Evolutionary conservation across 2,329 filamentous ascomycete genomes (phyloP).

Genomic region (Talaromyces rugulosus): DNA sequence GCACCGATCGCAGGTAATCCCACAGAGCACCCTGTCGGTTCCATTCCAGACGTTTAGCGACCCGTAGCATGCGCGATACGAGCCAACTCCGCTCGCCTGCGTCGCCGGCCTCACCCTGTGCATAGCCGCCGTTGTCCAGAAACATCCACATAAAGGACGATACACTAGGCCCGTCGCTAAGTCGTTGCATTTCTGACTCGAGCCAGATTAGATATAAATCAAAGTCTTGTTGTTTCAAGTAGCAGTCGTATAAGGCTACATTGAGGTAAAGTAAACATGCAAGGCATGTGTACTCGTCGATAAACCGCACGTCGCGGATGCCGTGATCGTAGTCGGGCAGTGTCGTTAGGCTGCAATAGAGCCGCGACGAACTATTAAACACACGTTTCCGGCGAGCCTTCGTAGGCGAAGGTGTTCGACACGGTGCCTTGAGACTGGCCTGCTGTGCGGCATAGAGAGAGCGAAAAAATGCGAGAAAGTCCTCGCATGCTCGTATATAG

Average conservation of each 20-base stretch:
- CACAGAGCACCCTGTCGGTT: constrained; percentile 24
- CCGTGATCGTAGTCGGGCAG: constrained; percentile 29
- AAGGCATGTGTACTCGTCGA: constrained; percentile 30
- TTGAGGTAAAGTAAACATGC: constrained; percentile 28
- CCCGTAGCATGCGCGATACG: constrained; percentile 28
- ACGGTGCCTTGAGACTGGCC: constrained; percentile 16
- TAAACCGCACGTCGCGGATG: constrained; percentile 28
- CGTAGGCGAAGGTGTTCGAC: constrained; percentile 5
- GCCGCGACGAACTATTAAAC: constrained; percentile 20
- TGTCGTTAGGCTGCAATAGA: constrained; percentile 25
- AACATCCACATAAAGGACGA: constrained; percentile 29
- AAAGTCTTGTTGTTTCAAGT: constrained; percentile 21
- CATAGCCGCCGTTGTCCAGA: constrained; percentile 25
- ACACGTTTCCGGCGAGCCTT: constrained; percentile 13
- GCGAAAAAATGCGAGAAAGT: constrained; percentile 28
- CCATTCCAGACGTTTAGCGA: constrained; percentile 29
- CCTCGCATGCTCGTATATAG: constrained; percentile 25
- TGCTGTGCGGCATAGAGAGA: constrained; percentile 22
- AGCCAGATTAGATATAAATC: constrained; percentile 27
- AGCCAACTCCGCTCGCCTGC: constrained; percentile 27
- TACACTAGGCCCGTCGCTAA: constrained; percentile 26
- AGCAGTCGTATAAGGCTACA: constrained; percentile 25
- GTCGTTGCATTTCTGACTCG: constrained; percentile 19
- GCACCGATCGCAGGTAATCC: constrained; percentile 22
- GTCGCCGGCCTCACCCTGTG: constrained; percentile 17